These are phyloP conservation scores for Fusarium sp. DNA, from an alignment of 2,329 filamentous ascomycete genomes.

Conservation along the genomic window DNA sequence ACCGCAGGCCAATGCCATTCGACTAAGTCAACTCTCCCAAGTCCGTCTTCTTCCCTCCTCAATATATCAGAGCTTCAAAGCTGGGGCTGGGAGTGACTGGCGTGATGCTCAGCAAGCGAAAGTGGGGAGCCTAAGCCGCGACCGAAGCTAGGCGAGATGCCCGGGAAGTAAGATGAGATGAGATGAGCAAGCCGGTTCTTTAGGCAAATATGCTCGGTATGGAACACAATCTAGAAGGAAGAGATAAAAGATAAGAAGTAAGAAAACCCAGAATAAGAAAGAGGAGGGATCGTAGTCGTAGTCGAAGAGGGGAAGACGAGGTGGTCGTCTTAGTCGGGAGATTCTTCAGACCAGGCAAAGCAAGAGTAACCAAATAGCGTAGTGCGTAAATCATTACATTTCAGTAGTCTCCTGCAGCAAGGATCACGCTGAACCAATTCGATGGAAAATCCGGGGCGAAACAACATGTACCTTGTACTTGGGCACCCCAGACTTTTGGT, in stretches of 20 bases:
- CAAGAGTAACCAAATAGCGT: slow-evolving; percentile 23
- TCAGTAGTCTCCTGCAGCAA: slow-evolving; percentile 35
- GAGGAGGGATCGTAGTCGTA: slow-evolving; percentile 10
- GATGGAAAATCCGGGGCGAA: slow-evolving; percentile 47
- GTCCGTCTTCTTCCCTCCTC: not conserved
- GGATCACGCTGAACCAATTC: slow-evolving; percentile 48
- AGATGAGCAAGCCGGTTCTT: slow-evolving; percentile 4
- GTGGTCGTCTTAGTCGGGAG: not conserved
- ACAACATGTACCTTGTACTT: slow-evolving; percentile 1
- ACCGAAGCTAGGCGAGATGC: slow-evolving; percentile 16
- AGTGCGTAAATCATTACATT: slow-evolving; percentile 10
- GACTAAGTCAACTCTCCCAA: not conserved
- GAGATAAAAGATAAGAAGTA: not conserved
- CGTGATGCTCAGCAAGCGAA: slow-evolving; percentile 36
- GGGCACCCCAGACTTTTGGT: not conserved
- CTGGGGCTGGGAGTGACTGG: slow-evolving; percentile 18
- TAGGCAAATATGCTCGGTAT: slow-evolving; percentile 6
- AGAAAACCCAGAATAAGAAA: slow-evolving; percentile 3
- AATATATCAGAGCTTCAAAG: slow-evolving; percentile 13
- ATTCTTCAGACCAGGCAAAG: slow-evolving; percentile 6
- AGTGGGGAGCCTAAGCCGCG: slow-evolving; percentile 34
- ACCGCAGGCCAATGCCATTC: not conserved
- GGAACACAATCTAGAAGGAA: not conserved
- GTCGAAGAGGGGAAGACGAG: slow-evolving; percentile 28
- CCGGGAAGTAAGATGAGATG: slow-evolving; percentile 14